Conservation (phyloP, 805 yeast genomes). For the Tetrapisispora nanseiensis region DNA sequence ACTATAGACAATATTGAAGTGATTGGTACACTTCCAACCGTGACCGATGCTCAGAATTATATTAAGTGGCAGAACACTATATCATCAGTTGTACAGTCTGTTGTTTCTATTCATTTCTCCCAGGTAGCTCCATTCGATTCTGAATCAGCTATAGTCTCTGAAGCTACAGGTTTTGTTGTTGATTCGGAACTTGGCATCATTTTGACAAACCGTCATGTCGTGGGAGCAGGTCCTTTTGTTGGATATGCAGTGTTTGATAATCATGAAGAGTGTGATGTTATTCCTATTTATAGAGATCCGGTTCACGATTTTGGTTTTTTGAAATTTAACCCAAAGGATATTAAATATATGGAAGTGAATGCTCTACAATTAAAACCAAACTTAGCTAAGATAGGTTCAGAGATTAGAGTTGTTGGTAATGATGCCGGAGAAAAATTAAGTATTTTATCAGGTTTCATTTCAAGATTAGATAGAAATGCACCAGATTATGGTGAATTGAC, state of each 20-base stretch:
- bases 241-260: constrained; percentile 91
- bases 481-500: constrained; percentile 86
- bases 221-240: constrained; percentile 88
- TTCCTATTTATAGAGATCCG: constrained; percentile 84
- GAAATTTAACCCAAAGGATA: constrained; percentile 58
- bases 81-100: constrained; percentile 70
- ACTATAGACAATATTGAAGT: background rate
- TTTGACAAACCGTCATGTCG: constrained; percentile 88
- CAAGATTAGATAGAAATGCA: constrained; percentile 82
- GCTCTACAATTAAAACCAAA: constrained; percentile 69
- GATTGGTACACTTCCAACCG: background rate
- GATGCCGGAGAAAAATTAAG: constrained; percentile 93
- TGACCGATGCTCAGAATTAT: constrained; percentile 18
- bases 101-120: constrained; percentile 81
- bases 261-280: constrained; percentile 85
- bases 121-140: constrained; percentile 84
- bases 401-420: constrained; percentile 90
- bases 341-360: constrained; percentile 64
- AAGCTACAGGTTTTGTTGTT: constrained; percentile 94
- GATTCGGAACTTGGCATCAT: constrained; percentile 75
- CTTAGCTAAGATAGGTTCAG: constrained; percentile 82
- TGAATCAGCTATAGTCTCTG: constrained; percentile 68
- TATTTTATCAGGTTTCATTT: constrained; percentile 71
- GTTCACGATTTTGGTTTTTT: constrained; percentile 92
- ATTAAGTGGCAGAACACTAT: constrained; percentile 73